A percentile compares a stretch with the other conserved stretches of the same genome.
These are phyloP conservation scores for Russula vinacea DNA, from an alignment of 768 basidiomycete species.

Conservation along the genomic window DNA sequence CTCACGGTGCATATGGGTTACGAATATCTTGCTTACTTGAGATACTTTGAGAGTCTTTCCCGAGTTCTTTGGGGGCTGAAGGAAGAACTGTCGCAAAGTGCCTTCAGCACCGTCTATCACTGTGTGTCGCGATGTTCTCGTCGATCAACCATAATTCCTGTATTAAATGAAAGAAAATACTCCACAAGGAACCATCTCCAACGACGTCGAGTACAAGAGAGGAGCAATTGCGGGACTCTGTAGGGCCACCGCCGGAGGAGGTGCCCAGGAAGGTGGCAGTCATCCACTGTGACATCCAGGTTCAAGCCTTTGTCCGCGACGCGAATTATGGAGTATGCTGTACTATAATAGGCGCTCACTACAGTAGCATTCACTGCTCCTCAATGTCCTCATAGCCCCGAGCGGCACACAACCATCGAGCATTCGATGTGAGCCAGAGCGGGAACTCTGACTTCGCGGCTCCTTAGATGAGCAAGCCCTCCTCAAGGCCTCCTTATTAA, in stretches of 20 bases:
- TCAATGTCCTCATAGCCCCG: too few species aligned
- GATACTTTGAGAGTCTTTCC: slow-evolving; percentile 40
- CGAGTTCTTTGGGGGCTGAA: slow-evolving; percentile 44
- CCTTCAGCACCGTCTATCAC: slow-evolving; percentile 88
- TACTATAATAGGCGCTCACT: too few species aligned
- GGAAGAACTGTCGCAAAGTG: slow-evolving; percentile 63
- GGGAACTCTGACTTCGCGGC: too few species aligned
- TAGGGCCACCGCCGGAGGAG: slow-evolving; percentile 72
- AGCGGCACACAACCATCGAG: too few species aligned
- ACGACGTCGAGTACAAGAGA: slow-evolving; percentile 61
- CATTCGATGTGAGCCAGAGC: too few species aligned
- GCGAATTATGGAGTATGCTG: too few species aligned
- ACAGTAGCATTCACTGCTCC: too few species aligned
- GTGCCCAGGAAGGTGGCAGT: slow-evolving; percentile 72
- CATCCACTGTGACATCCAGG: slow-evolving; percentile 42
- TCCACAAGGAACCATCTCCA: slow-evolving; percentile 60
- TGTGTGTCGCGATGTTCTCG: slow-evolving; percentile 32
- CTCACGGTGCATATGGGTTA: slow-evolving; percentile 80
- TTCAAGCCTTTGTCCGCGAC: too few species aligned
- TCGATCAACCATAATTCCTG: neutral
- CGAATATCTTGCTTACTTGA: slow-evolving; percentile 65
- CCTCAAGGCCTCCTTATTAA: too few species aligned
- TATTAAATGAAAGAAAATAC: slow-evolving; percentile 42
- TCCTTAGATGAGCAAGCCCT: too few species aligned
- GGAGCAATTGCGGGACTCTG: slow-evolving; percentile 70